phyloP scores from a whole-genome alignment of 805 yeast species.

The Debaryomyces castellii region DNA sequence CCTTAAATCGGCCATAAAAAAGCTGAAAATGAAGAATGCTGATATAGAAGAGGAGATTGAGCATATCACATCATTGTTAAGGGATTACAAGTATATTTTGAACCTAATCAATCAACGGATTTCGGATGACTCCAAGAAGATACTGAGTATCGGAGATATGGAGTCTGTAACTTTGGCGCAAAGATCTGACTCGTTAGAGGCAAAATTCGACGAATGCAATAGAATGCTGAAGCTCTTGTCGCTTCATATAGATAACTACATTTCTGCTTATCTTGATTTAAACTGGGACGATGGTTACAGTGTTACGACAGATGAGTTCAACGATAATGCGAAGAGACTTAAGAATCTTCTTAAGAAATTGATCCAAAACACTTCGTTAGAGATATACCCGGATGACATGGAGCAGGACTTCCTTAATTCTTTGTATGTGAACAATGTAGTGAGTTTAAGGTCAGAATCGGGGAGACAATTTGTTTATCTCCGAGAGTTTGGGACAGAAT shows the following conservation, averaged over 20 bases:
- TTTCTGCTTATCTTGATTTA: not conserved
- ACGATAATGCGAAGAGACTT: not conserved
- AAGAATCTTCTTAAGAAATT: not conserved
- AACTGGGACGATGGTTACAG: not conserved
- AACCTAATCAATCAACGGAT: slow-evolving; percentile 3
- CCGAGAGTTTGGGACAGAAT: not conserved
- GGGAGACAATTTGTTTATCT: not conserved
- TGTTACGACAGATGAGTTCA: not conserved
- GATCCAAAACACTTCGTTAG: not conserved
- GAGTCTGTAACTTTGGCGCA: not conserved
- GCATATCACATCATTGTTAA: not conserved
- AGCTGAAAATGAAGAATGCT: slow-evolving; percentile 1
- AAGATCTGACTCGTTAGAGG: not conserved
- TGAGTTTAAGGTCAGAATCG: not conserved
- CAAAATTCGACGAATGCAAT: not conserved
- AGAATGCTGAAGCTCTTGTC: not conserved
- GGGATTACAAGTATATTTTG: slow-evolving; percentile 1
- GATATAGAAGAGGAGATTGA: not conserved
- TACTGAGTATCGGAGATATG: slow-evolving; percentile 2
- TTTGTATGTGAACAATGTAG: not conserved
- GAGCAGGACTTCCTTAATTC: not conserved
- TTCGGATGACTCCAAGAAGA: slow-evolving; percentile 1
- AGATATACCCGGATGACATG: not conserved
- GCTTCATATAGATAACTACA: not conserved
- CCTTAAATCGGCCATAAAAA: no score